Evolutionary conservation across 208 protist genomes (phyloP), one percentile per base, ranked within the genome.

Genomic region (Balamuthia mandrillaris): DNA sequence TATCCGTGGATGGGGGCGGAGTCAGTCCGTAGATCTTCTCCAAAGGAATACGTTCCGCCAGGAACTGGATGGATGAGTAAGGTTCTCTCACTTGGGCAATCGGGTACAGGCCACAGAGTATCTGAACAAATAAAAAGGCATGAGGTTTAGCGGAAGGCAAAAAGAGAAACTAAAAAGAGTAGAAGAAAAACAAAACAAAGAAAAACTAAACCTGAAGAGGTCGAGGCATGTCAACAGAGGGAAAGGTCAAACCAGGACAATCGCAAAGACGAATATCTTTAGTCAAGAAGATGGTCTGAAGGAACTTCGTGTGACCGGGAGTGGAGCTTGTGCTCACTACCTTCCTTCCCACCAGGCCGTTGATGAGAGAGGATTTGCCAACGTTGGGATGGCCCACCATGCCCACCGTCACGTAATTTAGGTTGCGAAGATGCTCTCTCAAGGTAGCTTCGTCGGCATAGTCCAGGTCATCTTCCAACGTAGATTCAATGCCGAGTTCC

Each of bases 291-390:
- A 98, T 98, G 1, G 96, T 98, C 88, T 99, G 96, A 35, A 97
- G 84, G 75, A 98, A 96, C 81, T 99, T 99, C 24, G 97, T 99
- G 89, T 98, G 97, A 0, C 97, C 97, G 4, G 97, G 95, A 18
- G 96, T 98, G 21, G 91, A 83, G 63, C 93, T 96, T n/a, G 96
- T 93, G 21, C 92, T 96, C 18, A 98, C 96, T 12, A 98, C 97
- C 82, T 97, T 98, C 33, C 93, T 95, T 39, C 96, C 96, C 42
- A 96, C 92, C 45, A 98, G 91, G 86, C 92, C 96, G 90, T 99
- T 99, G 24, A 99, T 91, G 56, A 99, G 81, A 47, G 94, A 96
- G 9, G 93, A 97, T 90, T 99, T 99, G 47, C 97, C 97, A 3
- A 98, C 96, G 81, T 95, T 95, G 33, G 92, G 92, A 33, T 93